Evolutionary conservation across 306 rosid genomes (phyloP).

Genomic region (Citrullus amarus): DNA sequence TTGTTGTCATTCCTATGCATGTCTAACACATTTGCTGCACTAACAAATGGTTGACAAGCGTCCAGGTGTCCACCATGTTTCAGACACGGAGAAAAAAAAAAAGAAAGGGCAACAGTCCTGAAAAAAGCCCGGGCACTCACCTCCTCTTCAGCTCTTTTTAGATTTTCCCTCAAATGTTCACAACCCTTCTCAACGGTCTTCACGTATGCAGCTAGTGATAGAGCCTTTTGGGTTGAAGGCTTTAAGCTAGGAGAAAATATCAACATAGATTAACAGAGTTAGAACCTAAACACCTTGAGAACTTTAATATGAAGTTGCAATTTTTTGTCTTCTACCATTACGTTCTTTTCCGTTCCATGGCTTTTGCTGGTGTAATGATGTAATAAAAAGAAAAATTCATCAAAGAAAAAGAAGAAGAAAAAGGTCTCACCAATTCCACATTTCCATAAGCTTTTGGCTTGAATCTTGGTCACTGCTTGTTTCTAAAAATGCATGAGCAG

Average conservation of each 20-base stretch:
- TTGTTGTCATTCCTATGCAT: no score
- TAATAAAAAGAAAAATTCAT: background rate
- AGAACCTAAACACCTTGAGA: background rate
- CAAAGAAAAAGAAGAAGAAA: background rate
- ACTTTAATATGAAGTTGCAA: background rate
- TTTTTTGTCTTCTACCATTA: background rate
- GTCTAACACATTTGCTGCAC: no score
- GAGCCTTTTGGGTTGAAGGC: slow-evolving; percentile 46
- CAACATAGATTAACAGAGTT: background rate
- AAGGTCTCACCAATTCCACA: slow-evolving; percentile 59
- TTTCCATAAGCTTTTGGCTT: slow-evolving; percentile 45
- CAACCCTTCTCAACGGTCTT: slow-evolving; percentile 64
- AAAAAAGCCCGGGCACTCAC: slow-evolving; percentile 17
- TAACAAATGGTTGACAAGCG: no score
- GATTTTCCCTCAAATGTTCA: slow-evolving; percentile 67
- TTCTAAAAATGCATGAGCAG: slow-evolving; percentile 52
- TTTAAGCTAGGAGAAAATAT: slow-evolving; percentile 38
- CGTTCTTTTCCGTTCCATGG: background rate
- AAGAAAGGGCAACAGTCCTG: background rate
- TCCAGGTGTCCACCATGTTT: no score
- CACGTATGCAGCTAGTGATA: slow-evolving; percentile 54
- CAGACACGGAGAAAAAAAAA: no score
- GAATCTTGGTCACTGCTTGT: slow-evolving; percentile 38
- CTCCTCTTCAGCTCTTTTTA: slow-evolving; percentile 85
- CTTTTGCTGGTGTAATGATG: background rate